phyloP scores from a whole-genome alignment of 2,329 filamentous ascomycete species.

The Aspergillus ochraceus region DNA sequence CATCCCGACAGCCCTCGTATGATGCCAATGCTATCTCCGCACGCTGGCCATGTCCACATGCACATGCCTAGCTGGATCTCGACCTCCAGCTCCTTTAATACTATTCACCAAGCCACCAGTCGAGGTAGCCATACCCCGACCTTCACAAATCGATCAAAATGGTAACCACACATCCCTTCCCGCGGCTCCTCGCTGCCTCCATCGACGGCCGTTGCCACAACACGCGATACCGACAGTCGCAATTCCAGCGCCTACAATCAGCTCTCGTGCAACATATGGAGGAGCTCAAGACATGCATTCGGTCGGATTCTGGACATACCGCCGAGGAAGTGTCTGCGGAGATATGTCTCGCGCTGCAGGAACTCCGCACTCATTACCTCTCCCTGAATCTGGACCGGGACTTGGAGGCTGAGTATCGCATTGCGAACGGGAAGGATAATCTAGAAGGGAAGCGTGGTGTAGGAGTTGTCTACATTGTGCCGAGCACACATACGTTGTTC shows the following conservation, averaged over 20 bases:
- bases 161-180: conserved; percentile 16
- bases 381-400: conserved; percentile 17
- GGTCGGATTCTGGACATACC: conserved; percentile 29
- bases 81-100: too few species aligned
- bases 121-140: background rate
- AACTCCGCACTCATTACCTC: conserved; percentile 27
- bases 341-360: conserved; percentile 26
- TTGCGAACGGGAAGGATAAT: conserved; percentile 23
- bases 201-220: conserved; percentile 42
- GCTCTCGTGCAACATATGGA: conserved; percentile 28
- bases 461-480: conserved; percentile 48
- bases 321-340: conserved; percentile 35
- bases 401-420: conserved; percentile 24
- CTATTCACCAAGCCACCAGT: too few species aligned
- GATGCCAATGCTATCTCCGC: too few species aligned
- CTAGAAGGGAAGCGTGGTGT: conserved; percentile 9
- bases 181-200: conserved; percentile 33
- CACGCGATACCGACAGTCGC: conserved; percentile 39
- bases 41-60: too few species aligned
- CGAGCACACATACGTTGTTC: conserved; percentile 50
- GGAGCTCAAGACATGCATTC: conserved; percentile 33
- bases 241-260: conserved; percentile 40
- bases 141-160: conserved; percentile 3
- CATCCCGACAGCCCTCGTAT: conserved; percentile 20
- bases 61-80: too few species aligned